These are phyloP conservation scores for Straminergon stramineum DNA, from an alignment of 225 moss, liverwort and hornwort genomes.

Conservation along the genomic window DNA sequence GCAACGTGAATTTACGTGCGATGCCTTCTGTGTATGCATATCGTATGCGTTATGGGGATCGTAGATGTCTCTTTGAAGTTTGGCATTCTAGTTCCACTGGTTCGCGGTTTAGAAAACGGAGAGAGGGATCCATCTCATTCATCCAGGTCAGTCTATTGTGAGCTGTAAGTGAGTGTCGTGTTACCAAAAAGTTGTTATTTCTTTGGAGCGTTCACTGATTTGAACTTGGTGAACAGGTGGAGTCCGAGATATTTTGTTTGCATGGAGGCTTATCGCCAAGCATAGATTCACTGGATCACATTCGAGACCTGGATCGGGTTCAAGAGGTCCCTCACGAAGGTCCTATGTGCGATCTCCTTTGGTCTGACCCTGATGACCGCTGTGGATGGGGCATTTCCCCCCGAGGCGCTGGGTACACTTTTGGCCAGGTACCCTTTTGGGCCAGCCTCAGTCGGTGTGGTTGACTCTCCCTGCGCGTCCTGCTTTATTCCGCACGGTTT, in stretches of 20 bases:
- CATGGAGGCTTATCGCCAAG: slow-evolving; percentile 71
- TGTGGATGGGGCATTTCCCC: slow-evolving; percentile 85
- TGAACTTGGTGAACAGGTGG: not conserved
- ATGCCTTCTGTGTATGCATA: not conserved
- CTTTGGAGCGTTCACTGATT: not conserved
- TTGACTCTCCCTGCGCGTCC: not conserved
- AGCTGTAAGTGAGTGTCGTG: not conserved
- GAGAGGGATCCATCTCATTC: not conserved
- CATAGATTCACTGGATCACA: slow-evolving; percentile 71
- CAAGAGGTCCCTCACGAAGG: slow-evolving; percentile 81
- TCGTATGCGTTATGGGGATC: not conserved
- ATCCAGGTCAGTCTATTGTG: not conserved
- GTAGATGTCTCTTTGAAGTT: not conserved
- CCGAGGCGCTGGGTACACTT: slow-evolving; percentile 68
- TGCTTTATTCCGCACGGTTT: not conserved
- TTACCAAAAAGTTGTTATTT: not conserved
- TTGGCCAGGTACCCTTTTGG: slow-evolving; percentile 33
- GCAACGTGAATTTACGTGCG: not conserved
- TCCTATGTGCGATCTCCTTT: slow-evolving; percentile 76
- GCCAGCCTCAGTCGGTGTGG: not conserved
- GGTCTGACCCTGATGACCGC: slow-evolving; percentile 77
- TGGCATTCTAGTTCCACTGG: not conserved
- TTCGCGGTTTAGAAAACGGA: not conserved
- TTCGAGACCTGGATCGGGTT: slow-evolving; percentile 72
- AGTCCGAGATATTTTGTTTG: slow-evolving; percentile 68